Base-by-base conservation (phyloP, 2,329 filamentous ascomycete genomes). In the Stagonosporopsis chrysanthemi region DNA sequence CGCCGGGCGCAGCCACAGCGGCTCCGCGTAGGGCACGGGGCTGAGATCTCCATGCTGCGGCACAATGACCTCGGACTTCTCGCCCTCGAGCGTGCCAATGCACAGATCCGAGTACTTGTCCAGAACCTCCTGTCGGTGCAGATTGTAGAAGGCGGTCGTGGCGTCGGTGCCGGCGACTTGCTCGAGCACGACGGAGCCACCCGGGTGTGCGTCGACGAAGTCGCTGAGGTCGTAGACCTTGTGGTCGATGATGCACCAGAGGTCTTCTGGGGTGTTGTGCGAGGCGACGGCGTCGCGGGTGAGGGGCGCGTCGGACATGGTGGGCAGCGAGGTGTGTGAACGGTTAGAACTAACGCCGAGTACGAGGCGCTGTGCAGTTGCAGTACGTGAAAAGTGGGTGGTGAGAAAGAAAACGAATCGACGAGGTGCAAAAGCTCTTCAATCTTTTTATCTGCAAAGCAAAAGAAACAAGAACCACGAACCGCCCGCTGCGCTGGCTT, bases 51-150 rank as follows among this genome's bases (percentile, higher is more conserved):
- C 91, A 9, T 86, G 81, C 70, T 87, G 78, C 1, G 85, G 86
- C 19, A 87, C 86, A 61, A 92, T 83, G 66, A 95, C 86, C 71
- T 92, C 86, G 19, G 91, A 84, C 70, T 83, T 88, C 80, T 96
- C 91, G 76, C 86, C 89, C 64, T 86, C 80, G 71, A 96, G 76
- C 14, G 86, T 90, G 70, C 92, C 92, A 67, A 96, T 84, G 76
- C 86, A 89, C 17, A 96, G 84, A 68, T 85, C 82, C 43, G 83
- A 79, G 81, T 96, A 96, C 75, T 92, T 92, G 59, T 87, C 81
- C 11, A 96, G 84, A n/a, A 96, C 90, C 77, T 96, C 92, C 67
- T 96, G 91, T 24, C 92, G 84, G 79, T 97, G 92, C 50, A 97
- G 87, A 81, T 96, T 96, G 85, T 96, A 96, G 78, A 96, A 96